phyloP scores from a whole-genome alignment of 2,329 filamentous ascomycete species.

The Fusarium lateritium region DNA sequence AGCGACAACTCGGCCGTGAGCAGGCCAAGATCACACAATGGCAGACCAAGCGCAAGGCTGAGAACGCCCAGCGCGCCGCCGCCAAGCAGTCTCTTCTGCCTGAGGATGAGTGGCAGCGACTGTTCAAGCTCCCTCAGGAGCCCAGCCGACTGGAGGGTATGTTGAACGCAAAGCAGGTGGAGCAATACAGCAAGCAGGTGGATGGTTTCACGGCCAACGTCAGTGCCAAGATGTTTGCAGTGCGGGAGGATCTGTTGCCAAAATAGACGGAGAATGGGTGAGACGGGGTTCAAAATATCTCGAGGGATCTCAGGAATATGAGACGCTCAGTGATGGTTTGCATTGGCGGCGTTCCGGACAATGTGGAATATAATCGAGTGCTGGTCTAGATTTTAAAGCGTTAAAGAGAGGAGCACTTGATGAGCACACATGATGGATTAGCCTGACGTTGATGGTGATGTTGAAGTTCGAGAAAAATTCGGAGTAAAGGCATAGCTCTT shows the following conservation, averaged over 20 bases:
- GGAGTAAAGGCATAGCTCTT: no score
- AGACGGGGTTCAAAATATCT: conserved; percentile 46
- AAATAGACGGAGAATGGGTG: conserved; percentile 56
- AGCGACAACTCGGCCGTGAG: conserved; percentile 92
- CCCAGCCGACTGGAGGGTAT: conserved; percentile 93
- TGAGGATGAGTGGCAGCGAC: conserved; percentile 97
- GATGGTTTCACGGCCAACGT: conserved; percentile 95
- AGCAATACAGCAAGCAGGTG: conserved; percentile 97
- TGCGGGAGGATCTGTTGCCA: conserved; percentile 78
- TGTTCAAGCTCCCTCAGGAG: conserved; percentile 98
- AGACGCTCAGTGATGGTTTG: conserved; percentile 56
- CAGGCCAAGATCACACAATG: conserved; percentile 97
- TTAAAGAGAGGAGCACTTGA: conserved; percentile 51
- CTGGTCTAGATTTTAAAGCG: conserved; percentile 55
- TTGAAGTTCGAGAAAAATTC: conserved; percentile 2
- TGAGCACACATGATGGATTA: conserved; percentile 45
- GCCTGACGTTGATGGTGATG: conserved; percentile 37
- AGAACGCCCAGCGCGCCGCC: conserved; percentile 87
- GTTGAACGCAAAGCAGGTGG: conserved; percentile 94
- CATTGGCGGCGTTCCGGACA: conserved; percentile 61
- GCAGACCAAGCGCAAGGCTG: conserved; percentile 96
- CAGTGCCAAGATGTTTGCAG: conserved; percentile 97
- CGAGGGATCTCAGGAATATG: conserved; percentile 48
- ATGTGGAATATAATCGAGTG: conserved; percentile 57
- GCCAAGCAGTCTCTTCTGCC: conserved; percentile 92